Conservation (phyloP, 257 asterid genomes). For the Ilex asprella region DNA sequence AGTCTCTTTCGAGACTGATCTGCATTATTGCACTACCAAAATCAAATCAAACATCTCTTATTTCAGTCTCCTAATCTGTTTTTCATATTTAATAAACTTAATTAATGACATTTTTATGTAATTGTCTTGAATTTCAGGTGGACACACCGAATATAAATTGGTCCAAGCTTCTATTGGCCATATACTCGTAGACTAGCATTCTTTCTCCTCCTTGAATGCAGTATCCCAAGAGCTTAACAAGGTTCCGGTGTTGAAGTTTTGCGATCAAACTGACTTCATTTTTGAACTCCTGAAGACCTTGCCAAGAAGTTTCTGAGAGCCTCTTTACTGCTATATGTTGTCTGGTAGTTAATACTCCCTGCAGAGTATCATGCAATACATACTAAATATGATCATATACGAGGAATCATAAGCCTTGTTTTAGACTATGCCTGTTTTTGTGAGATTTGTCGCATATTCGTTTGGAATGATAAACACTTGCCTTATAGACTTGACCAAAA, state of each 20-base stretch:
- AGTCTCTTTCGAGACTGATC: slow-evolving; percentile 15
- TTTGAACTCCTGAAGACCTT: slow-evolving; percentile 34
- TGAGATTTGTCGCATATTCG: not conserved
- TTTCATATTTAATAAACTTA: not conserved
- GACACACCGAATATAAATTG: slow-evolving; percentile 27
- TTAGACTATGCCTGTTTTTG: no score
- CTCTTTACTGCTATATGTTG: slow-evolving; percentile 35
- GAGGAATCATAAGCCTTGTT: not conserved
- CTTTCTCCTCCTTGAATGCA: slow-evolving; percentile 29
- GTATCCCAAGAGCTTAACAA: slow-evolving; percentile 39
- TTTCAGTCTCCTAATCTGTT: not conserved
- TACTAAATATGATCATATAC: no score
- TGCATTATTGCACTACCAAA: not conserved
- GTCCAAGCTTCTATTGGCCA: slow-evolving; percentile 37
- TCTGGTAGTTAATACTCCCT: slow-evolving; percentile 27
- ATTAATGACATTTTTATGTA: not conserved
- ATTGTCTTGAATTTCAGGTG: no score
- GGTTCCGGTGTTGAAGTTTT: slow-evolving; percentile 34
- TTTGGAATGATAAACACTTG: not conserved
- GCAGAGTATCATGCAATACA: not conserved
- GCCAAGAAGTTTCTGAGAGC: slow-evolving; percentile 21
- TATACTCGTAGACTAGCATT: slow-evolving; percentile 36
- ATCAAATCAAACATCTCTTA: no score
- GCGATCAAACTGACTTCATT: slow-evolving; percentile 30
- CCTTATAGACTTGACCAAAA: slow-evolving; percentile 44